Evolutionary conservation across 2,329 filamentous ascomycete genomes (phyloP), one percentile per base, ranked within the genome.

Genomic region (Exophiala calicioides): DNA sequence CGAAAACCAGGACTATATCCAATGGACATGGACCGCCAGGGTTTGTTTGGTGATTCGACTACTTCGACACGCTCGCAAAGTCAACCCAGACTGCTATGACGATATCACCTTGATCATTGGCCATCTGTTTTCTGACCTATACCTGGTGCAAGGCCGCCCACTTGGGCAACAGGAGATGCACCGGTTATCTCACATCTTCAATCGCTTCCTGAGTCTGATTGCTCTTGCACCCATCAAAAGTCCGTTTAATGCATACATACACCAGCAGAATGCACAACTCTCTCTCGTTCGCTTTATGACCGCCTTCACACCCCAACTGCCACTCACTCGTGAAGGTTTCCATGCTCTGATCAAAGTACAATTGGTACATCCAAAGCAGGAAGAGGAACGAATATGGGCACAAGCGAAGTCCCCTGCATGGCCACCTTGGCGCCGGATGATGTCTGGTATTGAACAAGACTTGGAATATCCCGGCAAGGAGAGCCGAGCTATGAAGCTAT

Each of bases 401-500:
- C 66, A 70, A 33, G 66, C 82, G 15, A 82, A 84, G 65, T 72
- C 78, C 2, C 65, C 72, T 6, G 80, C 78, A 5, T 85, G 81
- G 81, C 81, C 81, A 10, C 81, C 81, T 0, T 85, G 80, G 80
- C 83, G 82, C 61, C 75, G 80, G 58, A 76, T 80, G 35, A 78
- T 72, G 42, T 74, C 78, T 12, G 80, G 78, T 1, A 78, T 84
- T 59, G 81, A 85, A 58, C 71, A 73, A n/a, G 68, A 73, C 10
- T 75, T 80, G 44, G 76, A 73, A 8, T 72, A 74, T 34, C 75
- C 80, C 30, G 74, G 79, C 47, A 79, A 79, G 50, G 69, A 69
- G 21, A 82, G 79, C 45, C 74, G 77, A 45, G 79, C 80, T n/a
- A 73, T 73, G 47, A 69, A 74, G 27, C 74, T 79, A 4, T 61